Evolutionary conservation across 164 flowering plant species (phyloP), one percentile per base, ranked within the genome.

Genomic region (Vitis rotundifolia): DNA sequence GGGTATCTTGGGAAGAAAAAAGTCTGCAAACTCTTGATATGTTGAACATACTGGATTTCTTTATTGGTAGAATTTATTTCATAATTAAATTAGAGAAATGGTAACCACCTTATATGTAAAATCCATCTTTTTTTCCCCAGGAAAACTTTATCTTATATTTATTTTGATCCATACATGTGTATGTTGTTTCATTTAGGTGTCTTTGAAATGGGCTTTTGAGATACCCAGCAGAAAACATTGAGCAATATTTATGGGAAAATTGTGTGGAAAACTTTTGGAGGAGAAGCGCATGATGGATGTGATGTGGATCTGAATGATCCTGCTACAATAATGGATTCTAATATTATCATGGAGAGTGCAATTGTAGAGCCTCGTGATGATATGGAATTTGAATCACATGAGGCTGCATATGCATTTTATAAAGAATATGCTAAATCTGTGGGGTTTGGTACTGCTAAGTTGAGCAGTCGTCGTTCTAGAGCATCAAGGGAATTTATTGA

Each of bases 391-490:
- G 86, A 86, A 0, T 79, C 85, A 1, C 84, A 87, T 51, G 87
- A 87, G 47, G 80, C 70, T 61, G 85, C 86, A 18, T 84, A 83
- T 70, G 55, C 77, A 19, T 87, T 68, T 71, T 87, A 87, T 51
- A 82, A 80, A 74, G 84, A 78, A 22, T 83, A 87, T 81, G 90
- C 88, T 9, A 83, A 77, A 74, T 75, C 81, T 65, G 71, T 73
- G 31, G 90, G 90, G 14, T 86, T 86, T 77, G 85, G 84, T 11
- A 80, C 86, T 68, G 78, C 85, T 18, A 83, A 79, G 59, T 79
- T 80, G 75, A 79, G 82, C 76, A 78, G 85, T 61, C 81, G 88
- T 18, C 80, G 88, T 18, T 84, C 87, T 11, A 87, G 85, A 68
- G 77, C 75, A 6, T 78, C 82, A 7, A 77, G 69, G 71, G 85